Percentiles rank a stretch among this genome's conserved stretches.
Conservation (phyloP, 2,329 filamentous ascomycete species). For the Paraconiothyrium sp. region DNA sequence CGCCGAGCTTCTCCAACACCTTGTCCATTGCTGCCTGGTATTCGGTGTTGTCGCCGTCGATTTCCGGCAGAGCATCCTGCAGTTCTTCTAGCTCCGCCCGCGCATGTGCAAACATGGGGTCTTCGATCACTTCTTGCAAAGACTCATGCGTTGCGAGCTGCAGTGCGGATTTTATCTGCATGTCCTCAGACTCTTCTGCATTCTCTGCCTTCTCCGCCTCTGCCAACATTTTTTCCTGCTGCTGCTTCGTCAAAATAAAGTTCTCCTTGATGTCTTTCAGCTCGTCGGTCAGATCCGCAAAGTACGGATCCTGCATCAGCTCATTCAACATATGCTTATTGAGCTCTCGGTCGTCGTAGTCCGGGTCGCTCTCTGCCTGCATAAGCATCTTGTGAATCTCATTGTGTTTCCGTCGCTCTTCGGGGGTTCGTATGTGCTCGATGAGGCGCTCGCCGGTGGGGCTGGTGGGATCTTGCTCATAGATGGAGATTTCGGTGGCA, state of each 20-base stretch:
- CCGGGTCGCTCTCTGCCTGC: conserved; percentile 34
- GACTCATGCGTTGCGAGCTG: conserved; percentile 31
- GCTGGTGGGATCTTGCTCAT: conserved; percentile 41
- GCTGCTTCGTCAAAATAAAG: conserved; percentile 25
- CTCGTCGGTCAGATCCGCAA: conserved; percentile 38
- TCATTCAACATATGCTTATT: conserved; percentile 38
- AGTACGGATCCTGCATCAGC: conserved; percentile 42
- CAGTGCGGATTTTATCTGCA: conserved; percentile 29
- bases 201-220: conserved; percentile 25
- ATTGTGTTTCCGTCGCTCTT: conserved; percentile 33
- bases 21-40: conserved; percentile 33
- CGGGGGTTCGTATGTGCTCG: conserved; percentile 32
- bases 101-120: conserved; percentile 38
- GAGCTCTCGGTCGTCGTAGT: conserved; percentile 41
- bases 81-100: conserved; percentile 35
- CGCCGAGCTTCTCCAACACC: conserved; percentile 33
- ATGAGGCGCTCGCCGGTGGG: conserved; percentile 35
- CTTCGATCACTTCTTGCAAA: conserved; percentile 38
- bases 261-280: conserved; percentile 38
- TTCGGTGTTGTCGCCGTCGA: conserved; percentile 30
- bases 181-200: conserved; percentile 26
- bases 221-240: conserved; percentile 13
- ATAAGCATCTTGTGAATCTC: conserved; percentile 37
- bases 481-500: conserved; percentile 35
- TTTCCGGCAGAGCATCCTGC: conserved; percentile 33